phyloP scores from a whole-genome alignment of 2,329 filamentous ascomycete genomes.

The Achaetomium macrosporum region DNA sequence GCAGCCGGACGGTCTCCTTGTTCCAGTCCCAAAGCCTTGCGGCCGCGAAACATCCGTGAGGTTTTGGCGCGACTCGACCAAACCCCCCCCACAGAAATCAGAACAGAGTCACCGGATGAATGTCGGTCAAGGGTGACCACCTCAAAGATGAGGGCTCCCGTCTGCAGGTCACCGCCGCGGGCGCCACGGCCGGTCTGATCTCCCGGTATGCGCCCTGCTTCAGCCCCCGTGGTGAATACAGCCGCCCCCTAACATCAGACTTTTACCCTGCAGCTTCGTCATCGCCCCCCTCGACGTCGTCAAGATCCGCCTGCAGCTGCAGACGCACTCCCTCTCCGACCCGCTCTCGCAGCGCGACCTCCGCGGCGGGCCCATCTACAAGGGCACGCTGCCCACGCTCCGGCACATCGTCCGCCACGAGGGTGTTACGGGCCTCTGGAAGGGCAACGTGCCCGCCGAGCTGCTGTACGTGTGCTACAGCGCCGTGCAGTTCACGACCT shows the following conservation, averaged over 20 bases:
- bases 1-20: too few species aligned
- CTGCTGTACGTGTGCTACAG: constrained; percentile 89
- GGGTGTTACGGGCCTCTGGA: constrained; percentile 85
- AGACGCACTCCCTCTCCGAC: constrained; percentile 76
- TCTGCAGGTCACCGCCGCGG: constrained; percentile 51
- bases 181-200: constrained; percentile 70
- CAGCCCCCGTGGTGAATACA: neutral
- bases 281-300: constrained; percentile 94
- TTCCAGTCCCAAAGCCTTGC: too few species aligned
- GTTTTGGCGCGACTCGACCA: too few species aligned
- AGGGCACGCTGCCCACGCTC: constrained; percentile 71
- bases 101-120: constrained; percentile 32
- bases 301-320: constrained; percentile 95
- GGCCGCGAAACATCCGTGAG: too few species aligned
- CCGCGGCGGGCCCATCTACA: constrained; percentile 53
- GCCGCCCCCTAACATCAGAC: neutral
- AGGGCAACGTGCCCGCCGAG: constrained; percentile 95
- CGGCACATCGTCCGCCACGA: constrained; percentile 72
- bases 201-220: constrained; percentile 59
- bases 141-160: constrained; percentile 58
- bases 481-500: constrained; percentile 82
- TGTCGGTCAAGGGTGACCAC: constrained; percentile 39
- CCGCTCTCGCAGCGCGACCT: constrained; percentile 53
- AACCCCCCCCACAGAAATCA: neutral
- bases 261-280: constrained; percentile 62